Conservation (phyloP, 2,329 filamentous ascomycete species). For the Lasiodiplodia hormozganensis region DNA sequence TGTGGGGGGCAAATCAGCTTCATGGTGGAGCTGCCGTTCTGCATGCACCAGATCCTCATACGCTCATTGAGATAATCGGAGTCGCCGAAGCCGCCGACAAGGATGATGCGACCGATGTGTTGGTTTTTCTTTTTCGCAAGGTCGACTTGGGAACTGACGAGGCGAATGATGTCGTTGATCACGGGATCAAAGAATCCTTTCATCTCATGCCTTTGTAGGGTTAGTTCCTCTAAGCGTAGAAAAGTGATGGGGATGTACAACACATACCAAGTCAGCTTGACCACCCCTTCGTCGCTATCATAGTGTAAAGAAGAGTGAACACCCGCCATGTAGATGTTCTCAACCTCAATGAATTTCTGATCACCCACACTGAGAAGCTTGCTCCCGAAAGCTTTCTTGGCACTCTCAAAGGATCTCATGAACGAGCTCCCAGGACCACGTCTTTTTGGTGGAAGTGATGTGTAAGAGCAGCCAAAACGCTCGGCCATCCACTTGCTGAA, state of each 20-base stretch:
- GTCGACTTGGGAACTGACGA: slow-evolving; percentile 20
- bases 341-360: slow-evolving; percentile 16
- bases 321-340: slow-evolving; percentile 5
- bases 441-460: slow-evolving; percentile 34
- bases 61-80: slow-evolving; percentile 20
- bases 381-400: slow-evolving; percentile 41
- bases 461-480: slow-evolving; percentile 41
- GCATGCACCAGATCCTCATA: slow-evolving; percentile 21
- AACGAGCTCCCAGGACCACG: slow-evolving; percentile 42
- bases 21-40: neutral
- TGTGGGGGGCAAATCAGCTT: slow-evolving; percentile 24
- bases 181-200: slow-evolving; percentile 22
- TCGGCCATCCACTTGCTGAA: slow-evolving; percentile 41
- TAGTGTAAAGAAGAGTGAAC: slow-evolving; percentile 2
- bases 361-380: neutral
- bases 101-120: slow-evolving; percentile 23
- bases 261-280: slow-evolving; percentile 25
- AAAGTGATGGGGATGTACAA: neutral
- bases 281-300: slow-evolving; percentile 17
- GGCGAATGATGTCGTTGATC: slow-evolving; percentile 16
- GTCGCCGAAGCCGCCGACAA: slow-evolving; percentile 32
- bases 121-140: neutral
- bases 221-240: neutral
- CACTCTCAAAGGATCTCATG: slow-evolving; percentile 44
- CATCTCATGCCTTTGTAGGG: slow-evolving; percentile 1